Percentiles rank a stretch among this genome's conserved stretches.
phyloP scores from a whole-genome alignment of 2,329 filamentous ascomycete species.

The Paramyrothecium roridum region DNA sequence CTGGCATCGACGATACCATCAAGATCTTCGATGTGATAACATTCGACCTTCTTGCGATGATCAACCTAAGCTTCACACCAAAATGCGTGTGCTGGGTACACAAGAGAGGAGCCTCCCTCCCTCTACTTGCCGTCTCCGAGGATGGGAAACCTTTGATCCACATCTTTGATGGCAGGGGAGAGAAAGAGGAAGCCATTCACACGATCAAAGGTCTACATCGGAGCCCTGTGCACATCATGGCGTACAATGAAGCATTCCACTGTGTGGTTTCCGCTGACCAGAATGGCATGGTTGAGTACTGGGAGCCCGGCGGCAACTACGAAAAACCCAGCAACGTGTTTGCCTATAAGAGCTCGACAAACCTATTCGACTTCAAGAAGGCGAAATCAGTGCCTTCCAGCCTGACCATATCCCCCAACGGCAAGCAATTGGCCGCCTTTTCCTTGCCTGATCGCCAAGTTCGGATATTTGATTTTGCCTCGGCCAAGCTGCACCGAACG shows the following conservation, averaged over 20 bases:
- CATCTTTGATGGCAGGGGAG: constrained; percentile 87
- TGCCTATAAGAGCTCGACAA: constrained; percentile 88
- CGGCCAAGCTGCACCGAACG: constrained; percentile 82
- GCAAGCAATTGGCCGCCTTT: constrained; percentile 80
- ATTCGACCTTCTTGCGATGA: constrained; percentile 81
- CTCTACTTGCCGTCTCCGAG: constrained; percentile 79
- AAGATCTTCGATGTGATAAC: constrained; percentile 83
- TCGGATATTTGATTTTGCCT: constrained; percentile 87
- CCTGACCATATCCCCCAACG: constrained; percentile 80
- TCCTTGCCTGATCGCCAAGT: constrained; percentile 94
- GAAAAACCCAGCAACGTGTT: constrained; percentile 93
- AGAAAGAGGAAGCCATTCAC: constrained; percentile 72
- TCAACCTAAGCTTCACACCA: constrained; percentile 73
- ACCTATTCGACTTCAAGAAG: constrained; percentile 96
- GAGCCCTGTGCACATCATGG: constrained; percentile 77
- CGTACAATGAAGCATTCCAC: constrained; percentile 83
- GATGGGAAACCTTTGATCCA: constrained; percentile 69
- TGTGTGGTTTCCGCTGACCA: constrained; percentile 90
- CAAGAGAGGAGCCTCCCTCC: constrained; percentile 79
- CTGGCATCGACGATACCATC: constrained; percentile 72
- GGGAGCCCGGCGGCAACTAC: constrained; percentile 75
- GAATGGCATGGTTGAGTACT: constrained; percentile 94
- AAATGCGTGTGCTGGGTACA: constrained; percentile 91
- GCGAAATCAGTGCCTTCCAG: constrained; percentile 80
- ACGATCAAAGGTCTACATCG: constrained; percentile 78